Evolutionary conservation across 768 basidiomycete species (phyloP).

Genomic region (Russula compacta): DNA sequence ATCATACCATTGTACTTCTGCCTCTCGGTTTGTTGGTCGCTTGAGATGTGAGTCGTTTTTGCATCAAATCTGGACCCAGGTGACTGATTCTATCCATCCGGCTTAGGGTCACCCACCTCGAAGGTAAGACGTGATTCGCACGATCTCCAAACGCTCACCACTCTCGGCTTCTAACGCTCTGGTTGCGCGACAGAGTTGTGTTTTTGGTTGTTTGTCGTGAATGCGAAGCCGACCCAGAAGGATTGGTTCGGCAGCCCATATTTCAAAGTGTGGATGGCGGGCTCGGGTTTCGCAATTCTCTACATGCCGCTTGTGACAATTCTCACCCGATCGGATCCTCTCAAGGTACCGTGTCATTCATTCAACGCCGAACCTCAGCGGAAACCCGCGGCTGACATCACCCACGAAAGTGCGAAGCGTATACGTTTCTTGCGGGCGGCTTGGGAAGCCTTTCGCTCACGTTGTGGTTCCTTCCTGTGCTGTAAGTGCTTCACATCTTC

Average conservation of each 20-base stretch:
- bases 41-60: slow-evolving; percentile 54
- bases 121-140: slow-evolving; percentile 39
- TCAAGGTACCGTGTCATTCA: slow-evolving; percentile 36
- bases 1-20: slow-evolving; percentile 59
- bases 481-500: slow-evolving; percentile 32
- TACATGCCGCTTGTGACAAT: slow-evolving; percentile 67
- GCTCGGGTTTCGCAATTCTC: slow-evolving; percentile 48
- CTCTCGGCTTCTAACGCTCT: not conserved
- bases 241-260: slow-evolving; percentile 73
- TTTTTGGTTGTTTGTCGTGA: slow-evolving; percentile 81
- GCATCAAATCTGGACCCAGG: not conserved
- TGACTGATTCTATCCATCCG: not conserved
- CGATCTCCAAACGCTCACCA: not conserved
- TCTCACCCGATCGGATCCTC: slow-evolving; percentile 47
- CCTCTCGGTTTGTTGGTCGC: slow-evolving; percentile 58
- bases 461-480: slow-evolving; percentile 63
- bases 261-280: slow-evolving; percentile 65
- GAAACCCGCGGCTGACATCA: not conserved
- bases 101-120: slow-evolving; percentile 66
- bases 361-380: not conserved
- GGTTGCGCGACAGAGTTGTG: slow-evolving; percentile 51
- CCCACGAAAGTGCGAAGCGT: slow-evolving; percentile 52
- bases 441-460: slow-evolving; percentile 62
- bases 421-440: slow-evolving; percentile 59
- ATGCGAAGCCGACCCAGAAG: slow-evolving; percentile 42